These are phyloP conservation scores for Ogataea ganodermae DNA, from an alignment of 805 yeast species.

Conservation along the genomic window DNA sequence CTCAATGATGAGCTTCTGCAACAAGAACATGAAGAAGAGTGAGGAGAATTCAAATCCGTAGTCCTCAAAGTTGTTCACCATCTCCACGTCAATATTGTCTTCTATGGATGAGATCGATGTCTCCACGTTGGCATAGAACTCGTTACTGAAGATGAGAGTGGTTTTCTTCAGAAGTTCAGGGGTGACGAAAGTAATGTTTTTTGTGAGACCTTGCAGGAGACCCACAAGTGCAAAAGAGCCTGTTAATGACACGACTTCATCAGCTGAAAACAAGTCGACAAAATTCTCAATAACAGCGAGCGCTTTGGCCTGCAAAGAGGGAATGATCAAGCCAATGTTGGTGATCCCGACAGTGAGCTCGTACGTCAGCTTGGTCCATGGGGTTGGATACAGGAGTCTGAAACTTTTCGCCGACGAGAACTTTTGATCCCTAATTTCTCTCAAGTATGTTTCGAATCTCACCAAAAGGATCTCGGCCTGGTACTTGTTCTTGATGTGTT, in stretches of 20 bases:
- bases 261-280: slow-evolving; percentile 7
- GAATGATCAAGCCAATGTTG: slow-evolving; percentile 26
- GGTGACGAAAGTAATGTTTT: slow-evolving; percentile 25
- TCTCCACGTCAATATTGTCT: slow-evolving; percentile 23
- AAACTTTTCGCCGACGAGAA: slow-evolving; percentile 36
- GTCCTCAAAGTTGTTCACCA: slow-evolving; percentile 34
- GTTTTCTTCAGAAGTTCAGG: slow-evolving; percentile 22
- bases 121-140: slow-evolving; percentile 32
- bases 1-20: slow-evolving; percentile 28
- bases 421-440: slow-evolving; percentile 45
- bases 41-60: slow-evolving; percentile 34
- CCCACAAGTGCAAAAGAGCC: slow-evolving; percentile 33
- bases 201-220: slow-evolving; percentile 32
- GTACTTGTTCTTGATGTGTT: slow-evolving; percentile 33
- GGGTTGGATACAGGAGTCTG: slow-evolving; percentile 37
- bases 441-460: slow-evolving; percentile 48
- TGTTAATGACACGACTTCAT: slow-evolving; percentile 3
- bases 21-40: slow-evolving; percentile 29
- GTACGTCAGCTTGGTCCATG: slow-evolving; percentile 44
- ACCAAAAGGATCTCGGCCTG: slow-evolving; percentile 47
- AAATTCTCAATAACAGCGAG: slow-evolving; percentile 11
- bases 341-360: slow-evolving; percentile 38
- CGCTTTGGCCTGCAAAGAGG: slow-evolving; percentile 17
- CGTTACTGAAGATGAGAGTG: slow-evolving; percentile 27
- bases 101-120: slow-evolving; percentile 17